A percentile compares a stretch with the other conserved stretches of the same genome.
phyloP scores from a whole-genome alignment of 1,284 basidiomycete species.

The Pisolithus thermaeus region DNA sequence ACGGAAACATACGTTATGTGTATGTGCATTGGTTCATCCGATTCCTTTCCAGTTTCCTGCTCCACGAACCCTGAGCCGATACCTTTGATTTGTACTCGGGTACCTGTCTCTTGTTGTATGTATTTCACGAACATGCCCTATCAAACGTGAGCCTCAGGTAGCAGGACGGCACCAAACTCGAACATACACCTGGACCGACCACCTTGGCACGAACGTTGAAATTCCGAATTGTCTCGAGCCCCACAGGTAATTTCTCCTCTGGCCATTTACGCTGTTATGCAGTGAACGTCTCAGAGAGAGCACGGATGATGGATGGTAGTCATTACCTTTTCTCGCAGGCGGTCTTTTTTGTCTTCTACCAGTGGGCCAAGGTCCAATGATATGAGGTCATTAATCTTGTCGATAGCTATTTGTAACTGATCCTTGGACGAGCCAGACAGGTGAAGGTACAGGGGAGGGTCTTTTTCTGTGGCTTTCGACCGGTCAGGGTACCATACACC shows the following conservation, averaged over 20 bases:
- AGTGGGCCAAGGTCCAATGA: slow-evolving; percentile 81
- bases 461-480: slow-evolving; percentile 82
- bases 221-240: slow-evolving; percentile 86
- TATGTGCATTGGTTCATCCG: slow-evolving; percentile 91
- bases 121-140: slow-evolving; percentile 96
- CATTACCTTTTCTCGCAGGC: slow-evolving; percentile 51
- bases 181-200: slow-evolving; percentile 82
- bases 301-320: not conserved
- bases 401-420: slow-evolving; percentile 74
- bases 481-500: slow-evolving; percentile 94
- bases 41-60: slow-evolving; percentile 86
- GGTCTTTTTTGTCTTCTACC: slow-evolving; percentile 78
- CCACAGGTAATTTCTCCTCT: slow-evolving; percentile 87
- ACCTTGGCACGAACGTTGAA: slow-evolving; percentile 98
- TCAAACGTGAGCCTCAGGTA: not conserved
- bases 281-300: slow-evolving; percentile 2
- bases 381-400: slow-evolving; percentile 83
- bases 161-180: not conserved
- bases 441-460: slow-evolving; percentile 93
- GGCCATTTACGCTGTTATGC: slow-evolving; percentile 81
- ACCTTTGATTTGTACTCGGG: slow-evolving; percentile 98
- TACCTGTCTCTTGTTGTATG: slow-evolving; percentile 94
- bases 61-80: slow-evolving; percentile 94
- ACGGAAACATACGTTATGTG: slow-evolving; percentile 72
- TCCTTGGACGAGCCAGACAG: slow-evolving; percentile 82